Conservation (phyloP, 495 filamentous ascomycete species). For the Viridothelium virens region DNA sequence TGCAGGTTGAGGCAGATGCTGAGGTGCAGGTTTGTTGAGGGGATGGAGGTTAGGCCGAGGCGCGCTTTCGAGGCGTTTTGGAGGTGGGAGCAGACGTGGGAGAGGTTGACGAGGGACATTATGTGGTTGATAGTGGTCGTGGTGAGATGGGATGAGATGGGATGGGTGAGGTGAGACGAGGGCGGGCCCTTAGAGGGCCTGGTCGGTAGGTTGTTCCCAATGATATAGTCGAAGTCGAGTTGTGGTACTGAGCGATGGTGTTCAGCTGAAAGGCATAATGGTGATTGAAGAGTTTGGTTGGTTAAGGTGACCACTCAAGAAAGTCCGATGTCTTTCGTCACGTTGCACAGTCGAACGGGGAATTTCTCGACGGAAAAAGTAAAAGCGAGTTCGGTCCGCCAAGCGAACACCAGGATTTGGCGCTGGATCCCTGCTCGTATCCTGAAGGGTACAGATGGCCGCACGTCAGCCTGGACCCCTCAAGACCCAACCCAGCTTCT, state of each 20-base stretch:
- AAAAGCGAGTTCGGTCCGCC: background rate
- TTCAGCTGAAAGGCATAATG: no score
- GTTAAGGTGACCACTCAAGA: no score
- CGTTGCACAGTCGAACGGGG: no score
- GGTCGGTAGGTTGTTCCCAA: background rate
- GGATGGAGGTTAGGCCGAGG: constrained; percentile 79
- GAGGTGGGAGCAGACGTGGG: constrained; percentile 81
- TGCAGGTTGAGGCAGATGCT: constrained; percentile 69
- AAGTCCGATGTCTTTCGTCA: no score
- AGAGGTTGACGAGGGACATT: constrained; percentile 76
- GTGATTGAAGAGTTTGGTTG: no score
- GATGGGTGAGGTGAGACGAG: constrained; percentile 8
- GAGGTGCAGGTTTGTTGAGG: constrained; percentile 73
- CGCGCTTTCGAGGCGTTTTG: constrained; percentile 86
- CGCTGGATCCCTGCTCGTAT: background rate
- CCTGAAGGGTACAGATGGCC: background rate
- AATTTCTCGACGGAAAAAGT: no score
- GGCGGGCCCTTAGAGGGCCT: background rate
- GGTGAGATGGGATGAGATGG: constrained; percentile 27
- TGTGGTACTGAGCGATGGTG: background rate
- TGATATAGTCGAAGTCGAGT: no score
- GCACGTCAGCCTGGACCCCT: background rate
- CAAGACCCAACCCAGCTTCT: background rate
- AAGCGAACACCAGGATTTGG: background rate
- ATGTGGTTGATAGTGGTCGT: constrained; percentile 28